Evolutionary conservation across 148 eudicot genomes (phyloP).

Genomic region (Vaccinium macrocarpon): DNA sequence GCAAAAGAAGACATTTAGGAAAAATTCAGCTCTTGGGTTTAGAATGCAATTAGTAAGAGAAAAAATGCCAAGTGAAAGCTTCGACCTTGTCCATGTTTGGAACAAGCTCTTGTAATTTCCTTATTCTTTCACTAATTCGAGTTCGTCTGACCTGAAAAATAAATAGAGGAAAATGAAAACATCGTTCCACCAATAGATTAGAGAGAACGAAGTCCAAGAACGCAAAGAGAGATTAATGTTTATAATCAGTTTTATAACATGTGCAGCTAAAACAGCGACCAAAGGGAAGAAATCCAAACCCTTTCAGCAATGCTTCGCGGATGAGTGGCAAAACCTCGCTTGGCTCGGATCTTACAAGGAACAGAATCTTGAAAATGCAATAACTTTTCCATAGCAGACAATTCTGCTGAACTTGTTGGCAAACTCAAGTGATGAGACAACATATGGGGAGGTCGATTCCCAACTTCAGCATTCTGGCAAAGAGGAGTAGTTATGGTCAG

Average conservation of each 20-base stretch:
- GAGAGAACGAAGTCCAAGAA: neutral
- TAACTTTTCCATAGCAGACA: slow-evolving; percentile 59
- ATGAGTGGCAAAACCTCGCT: slow-evolving; percentile 92
- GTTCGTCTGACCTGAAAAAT: slow-evolving; percentile 73
- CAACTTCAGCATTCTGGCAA: slow-evolving; percentile 42
- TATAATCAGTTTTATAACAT: neutral
- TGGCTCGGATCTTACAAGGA: slow-evolving; percentile 72
- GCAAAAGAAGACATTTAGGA: slow-evolving; percentile 24
- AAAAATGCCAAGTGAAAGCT: slow-evolving; percentile 7
- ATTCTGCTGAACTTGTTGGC: slow-evolving; percentile 50
- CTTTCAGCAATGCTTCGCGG: slow-evolving; percentile 98
- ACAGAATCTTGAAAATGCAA: slow-evolving; percentile 60
- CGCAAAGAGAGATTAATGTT: no score
- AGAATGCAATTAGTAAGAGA: neutral
- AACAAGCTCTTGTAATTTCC: slow-evolving; percentile 92
- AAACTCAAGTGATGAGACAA: slow-evolving; percentile 74
- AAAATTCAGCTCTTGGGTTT: slow-evolving; percentile 12
- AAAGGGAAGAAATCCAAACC: slow-evolving; percentile 31
- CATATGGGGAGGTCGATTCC: slow-evolving; percentile 31
- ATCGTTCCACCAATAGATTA: neutral
- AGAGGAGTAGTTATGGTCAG: slow-evolving; percentile 15
- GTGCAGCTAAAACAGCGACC: neutral
- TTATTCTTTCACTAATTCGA: slow-evolving; percentile 86
- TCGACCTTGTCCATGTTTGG: slow-evolving; percentile 96
- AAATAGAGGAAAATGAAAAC: neutral